A percentile compares a stretch with the other conserved stretches of the same genome.
These are phyloP conservation scores for Acanthamoeba triangularis DNA, from an alignment of 208 protist species.

Conservation along the genomic window DNA sequence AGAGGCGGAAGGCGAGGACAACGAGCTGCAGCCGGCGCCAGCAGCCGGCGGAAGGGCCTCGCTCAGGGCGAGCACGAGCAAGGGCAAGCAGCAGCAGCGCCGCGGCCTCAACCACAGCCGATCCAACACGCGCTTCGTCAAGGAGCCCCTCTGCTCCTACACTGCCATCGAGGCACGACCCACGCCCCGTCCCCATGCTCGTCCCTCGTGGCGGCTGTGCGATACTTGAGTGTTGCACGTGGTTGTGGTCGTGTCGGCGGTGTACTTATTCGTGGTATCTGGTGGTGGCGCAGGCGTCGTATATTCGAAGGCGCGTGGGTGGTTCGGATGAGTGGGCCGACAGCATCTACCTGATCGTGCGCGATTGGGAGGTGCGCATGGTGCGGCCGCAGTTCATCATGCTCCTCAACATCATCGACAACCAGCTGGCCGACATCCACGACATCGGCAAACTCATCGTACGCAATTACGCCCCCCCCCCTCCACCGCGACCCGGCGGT, in stretches of 20 bases:
- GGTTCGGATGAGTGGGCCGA: slow-evolving; percentile 53
- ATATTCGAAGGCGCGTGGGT: background rate
- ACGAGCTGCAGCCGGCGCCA: background rate
- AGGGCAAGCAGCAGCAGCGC: background rate
- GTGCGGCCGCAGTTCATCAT: slow-evolving; percentile 65
- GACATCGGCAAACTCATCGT: slow-evolving; percentile 60
- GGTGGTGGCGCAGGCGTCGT: background rate
- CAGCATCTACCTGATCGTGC: slow-evolving; percentile 17
- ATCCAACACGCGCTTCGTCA: background rate
- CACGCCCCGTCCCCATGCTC: no score
- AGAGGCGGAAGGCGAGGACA: background rate
- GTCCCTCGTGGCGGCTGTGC: background rate
- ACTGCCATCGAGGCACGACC: background rate
- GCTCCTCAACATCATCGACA: slow-evolving; percentile 67
- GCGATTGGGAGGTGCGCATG: slow-evolving; percentile 30
- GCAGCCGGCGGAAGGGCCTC: background rate
- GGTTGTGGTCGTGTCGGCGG: no score
- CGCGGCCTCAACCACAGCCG: background rate
- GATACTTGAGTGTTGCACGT: no score
- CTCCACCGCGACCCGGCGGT: background rate
- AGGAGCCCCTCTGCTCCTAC: slow-evolving; percentile 58
- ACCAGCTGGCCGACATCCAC: slow-evolving; percentile 72
- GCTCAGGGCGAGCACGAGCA: background rate
- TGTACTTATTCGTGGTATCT: no score
- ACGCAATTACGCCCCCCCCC: background rate